These are phyloP conservation scores for Salix viminalis DNA, from an alignment of 345 rosid genomes.

Conservation along the genomic window DNA sequence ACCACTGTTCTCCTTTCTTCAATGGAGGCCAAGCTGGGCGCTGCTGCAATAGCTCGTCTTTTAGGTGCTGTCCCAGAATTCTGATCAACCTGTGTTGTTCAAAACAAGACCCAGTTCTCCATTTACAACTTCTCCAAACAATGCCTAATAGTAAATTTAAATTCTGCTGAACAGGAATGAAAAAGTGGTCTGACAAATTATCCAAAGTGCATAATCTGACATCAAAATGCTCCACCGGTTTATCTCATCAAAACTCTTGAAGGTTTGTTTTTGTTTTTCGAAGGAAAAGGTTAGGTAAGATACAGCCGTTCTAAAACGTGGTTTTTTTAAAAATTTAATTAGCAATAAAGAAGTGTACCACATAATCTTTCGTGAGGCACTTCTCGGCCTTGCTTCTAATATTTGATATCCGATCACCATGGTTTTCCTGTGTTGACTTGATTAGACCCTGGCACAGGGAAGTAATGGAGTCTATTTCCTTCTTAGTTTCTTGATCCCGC, in stretches of 20 bases:
- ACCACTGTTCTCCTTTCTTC: constrained; percentile 55
- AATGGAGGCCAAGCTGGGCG: constrained; percentile 66
- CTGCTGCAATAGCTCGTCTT: constrained; percentile 39
- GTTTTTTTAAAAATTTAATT: neutral
- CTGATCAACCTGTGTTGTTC: constrained; percentile 49
- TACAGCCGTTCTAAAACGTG: too few relatives aligned
- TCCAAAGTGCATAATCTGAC: too few relatives aligned
- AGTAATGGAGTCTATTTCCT: constrained; percentile 49
- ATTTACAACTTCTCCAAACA: too few relatives aligned
- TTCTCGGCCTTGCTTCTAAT: constrained; percentile 65
- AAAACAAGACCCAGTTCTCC: neutral
- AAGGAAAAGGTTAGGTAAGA: too few relatives aligned
- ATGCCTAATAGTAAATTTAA: too few relatives aligned
- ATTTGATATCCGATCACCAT: constrained; percentile 45
- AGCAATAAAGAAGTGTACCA: constrained; percentile 38
- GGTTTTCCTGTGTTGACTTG: constrained; percentile 49
- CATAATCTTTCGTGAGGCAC: constrained; percentile 62
- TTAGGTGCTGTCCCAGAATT: constrained; percentile 42
- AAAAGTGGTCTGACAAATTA: too few relatives aligned
- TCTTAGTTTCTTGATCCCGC: constrained; percentile 52
- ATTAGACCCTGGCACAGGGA: constrained; percentile 51
- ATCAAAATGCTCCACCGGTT: too few relatives aligned
- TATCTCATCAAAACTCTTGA: too few relatives aligned
- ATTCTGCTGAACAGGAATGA: too few relatives aligned
- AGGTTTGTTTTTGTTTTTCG: too few relatives aligned